phyloP scores from a whole-genome alignment of 129 eudicot genomes.

The Flaveria sonorensis region DNA sequence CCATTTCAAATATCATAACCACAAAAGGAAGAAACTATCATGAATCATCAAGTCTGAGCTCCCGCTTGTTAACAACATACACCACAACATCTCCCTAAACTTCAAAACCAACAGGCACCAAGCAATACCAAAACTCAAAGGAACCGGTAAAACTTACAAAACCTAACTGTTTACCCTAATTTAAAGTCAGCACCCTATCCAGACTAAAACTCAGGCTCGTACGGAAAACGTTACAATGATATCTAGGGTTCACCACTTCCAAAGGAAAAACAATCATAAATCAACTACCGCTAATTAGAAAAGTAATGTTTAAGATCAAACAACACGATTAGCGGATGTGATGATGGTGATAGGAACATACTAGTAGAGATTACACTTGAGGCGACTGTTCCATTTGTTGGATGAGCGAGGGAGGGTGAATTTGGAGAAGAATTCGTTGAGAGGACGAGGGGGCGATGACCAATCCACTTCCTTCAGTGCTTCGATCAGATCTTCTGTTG shows the following conservation, averaged over 20 bases:
- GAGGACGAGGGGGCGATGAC: conserved; percentile 98
- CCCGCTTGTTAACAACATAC: conserved; percentile 9
- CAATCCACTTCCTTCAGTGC: conserved; percentile 95
- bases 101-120: background rate
- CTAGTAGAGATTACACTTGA: conserved; percentile 98
- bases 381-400: conserved; percentile 94
- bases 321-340: background rate
- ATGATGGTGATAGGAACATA: conserved; percentile 38
- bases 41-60: background rate
- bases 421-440: conserved; percentile 86
- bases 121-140: conserved; percentile 1
- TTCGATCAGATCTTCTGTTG: conserved; percentile 90
- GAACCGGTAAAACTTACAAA: background rate
- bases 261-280: background rate
- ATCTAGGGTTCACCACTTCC: conserved; percentile 12
- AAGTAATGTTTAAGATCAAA: background rate
- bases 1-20: background rate
- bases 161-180: conserved; percentile 2
- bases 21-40: background rate
- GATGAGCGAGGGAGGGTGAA: conserved; percentile 89
- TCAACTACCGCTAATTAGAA: background rate
- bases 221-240: background rate
- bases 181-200: background rate
- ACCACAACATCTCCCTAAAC: background rate
- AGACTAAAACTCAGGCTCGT: background rate